Evolutionary conservation across 306 rosid species (phyloP), one percentile per base, ranked within the genome.

Genomic region (Vicia sativa): DNA sequence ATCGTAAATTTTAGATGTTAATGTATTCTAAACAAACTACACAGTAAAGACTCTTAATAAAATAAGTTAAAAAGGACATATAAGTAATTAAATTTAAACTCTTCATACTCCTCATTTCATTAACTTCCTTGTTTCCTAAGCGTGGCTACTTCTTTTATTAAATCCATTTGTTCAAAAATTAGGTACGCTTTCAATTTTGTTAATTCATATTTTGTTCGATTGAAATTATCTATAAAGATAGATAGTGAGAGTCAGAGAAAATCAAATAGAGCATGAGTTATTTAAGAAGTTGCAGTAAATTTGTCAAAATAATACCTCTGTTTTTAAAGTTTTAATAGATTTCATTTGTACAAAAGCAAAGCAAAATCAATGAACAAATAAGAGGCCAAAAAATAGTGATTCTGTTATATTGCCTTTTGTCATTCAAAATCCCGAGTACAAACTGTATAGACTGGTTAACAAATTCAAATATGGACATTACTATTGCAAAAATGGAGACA

Each of bases 401-500:
- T n/a, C n/a, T 70, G 55, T 9, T 49, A 48, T 55, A 55, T 53
- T 12, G 61, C 59, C 54, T 54, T 39, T 58, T 68, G 23, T 21
- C 45, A 14, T 44, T 54, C 50, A 75, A 35, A 64, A 70, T 60
- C 31, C 18, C 9, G 12, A 56, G 43, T 41, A 55, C 55, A 29
- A 65, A 28, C 45, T 45, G 70, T 64, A 65, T 65, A 16, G 29
- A 44, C 43, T 56, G 25, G 11, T 62, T 54, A 76, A 62, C 71
- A 53, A 53, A 41, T 18, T 28, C 23, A 60, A 50, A 53, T 21
- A 61, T 68, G 58, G 49, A 68, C 75, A 76, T 55, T 42, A 3
- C 75, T n/a, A 68, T 61, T 34, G 23, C 65, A 55, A 75, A 75
- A 75, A 58, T 71, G 75, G 60, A 62, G 60, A 67, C 68, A 70